These are phyloP conservation scores for Gynostemma pentaphyllum DNA, from an alignment of 306 rosid species.

Conservation along the genomic window DNA sequence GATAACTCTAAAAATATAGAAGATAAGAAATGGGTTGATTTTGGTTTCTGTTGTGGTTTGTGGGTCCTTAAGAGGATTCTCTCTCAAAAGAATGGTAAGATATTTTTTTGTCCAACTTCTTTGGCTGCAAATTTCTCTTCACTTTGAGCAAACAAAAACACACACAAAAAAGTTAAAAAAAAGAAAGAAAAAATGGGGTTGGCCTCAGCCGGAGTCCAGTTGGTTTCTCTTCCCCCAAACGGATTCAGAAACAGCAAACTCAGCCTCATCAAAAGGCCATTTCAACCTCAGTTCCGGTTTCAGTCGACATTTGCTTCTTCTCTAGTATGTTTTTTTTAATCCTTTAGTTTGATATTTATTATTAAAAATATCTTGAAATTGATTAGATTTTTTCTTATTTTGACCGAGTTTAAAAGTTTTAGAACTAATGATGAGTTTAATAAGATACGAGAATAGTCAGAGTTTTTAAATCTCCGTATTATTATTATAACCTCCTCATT, in stretches of 20 bases:
- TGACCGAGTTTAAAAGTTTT: no score
- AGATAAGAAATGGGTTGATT: constrained; percentile 2
- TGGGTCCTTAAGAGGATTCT: neutral
- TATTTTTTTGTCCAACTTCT: neutral
- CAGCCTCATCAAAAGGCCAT: neutral
- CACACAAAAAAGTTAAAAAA: no score
- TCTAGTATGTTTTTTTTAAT: constrained; percentile 15
- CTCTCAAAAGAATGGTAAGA: neutral
- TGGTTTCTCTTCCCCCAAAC: neutral
- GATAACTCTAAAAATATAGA: neutral
- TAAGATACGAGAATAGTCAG: no score
- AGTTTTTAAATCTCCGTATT: no score
- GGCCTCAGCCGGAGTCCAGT: constrained; percentile 7
- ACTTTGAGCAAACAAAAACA: no score
- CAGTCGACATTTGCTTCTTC: constrained; percentile 6
- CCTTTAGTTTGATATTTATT: neutral
- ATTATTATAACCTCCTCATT: no score
- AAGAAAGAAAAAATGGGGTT: constrained; percentile 12
- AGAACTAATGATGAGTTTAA: no score
- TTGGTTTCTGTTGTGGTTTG: neutral
- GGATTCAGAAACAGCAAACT: neutral
- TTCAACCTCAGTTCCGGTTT: neutral
- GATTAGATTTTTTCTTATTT: no score
- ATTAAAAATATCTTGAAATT: no score
- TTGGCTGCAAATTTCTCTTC: neutral